Conservation (phyloP, 179 eudicot genomes). For the Silene noctiflora region DNA sequence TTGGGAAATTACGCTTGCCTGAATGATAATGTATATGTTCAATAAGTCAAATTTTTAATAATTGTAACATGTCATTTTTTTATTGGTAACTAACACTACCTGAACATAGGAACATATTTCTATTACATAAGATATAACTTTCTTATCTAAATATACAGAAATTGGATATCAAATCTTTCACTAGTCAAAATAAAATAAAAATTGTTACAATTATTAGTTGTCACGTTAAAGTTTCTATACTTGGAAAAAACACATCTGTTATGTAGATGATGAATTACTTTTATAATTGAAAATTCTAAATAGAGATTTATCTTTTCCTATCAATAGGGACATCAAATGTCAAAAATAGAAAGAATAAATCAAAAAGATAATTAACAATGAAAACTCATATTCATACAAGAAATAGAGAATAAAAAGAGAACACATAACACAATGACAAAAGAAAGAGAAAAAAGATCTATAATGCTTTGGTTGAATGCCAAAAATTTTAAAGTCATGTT, state of each 20-base stretch:
- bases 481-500: not conserved
- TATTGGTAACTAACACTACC: too few relatives aligned
- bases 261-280: not conserved
- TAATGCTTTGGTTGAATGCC: not conserved
- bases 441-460: not conserved
- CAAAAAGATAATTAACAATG: not conserved
- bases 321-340: not conserved
- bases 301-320: not conserved
- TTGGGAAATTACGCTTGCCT: too few relatives aligned
- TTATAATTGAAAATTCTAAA: not conserved
- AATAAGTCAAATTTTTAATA: too few relatives aligned
- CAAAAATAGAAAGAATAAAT: slow-evolving; percentile 1
- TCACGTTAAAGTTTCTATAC: not conserved
- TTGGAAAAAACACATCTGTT: not conserved
- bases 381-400: not conserved
- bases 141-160: too few relatives aligned
- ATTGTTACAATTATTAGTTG: not conserved
- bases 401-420: not conserved
- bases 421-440: not conserved
- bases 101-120: too few relatives aligned
- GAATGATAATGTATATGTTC: too few relatives aligned
- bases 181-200: not conserved
- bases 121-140: too few relatives aligned
- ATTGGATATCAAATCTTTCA: not conserved
- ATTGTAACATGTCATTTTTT: too few relatives aligned